Conservation (phyloP, 768 basidiomycete genomes). For the Kwoniella botswanensis region DNA sequence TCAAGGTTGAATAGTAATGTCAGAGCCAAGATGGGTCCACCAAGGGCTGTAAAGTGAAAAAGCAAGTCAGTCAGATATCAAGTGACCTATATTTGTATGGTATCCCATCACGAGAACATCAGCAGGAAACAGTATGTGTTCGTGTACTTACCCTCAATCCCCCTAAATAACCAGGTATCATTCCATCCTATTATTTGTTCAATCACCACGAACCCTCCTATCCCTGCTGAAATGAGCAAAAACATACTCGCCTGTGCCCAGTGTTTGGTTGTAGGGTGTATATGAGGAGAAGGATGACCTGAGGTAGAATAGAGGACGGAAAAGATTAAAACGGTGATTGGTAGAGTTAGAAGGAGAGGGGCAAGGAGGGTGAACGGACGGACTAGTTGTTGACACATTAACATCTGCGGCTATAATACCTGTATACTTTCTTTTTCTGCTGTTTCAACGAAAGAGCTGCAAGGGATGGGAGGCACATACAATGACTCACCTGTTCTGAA, state of each 20-base stretch:
- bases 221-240: neutral
- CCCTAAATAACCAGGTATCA: slow-evolving; percentile 5
- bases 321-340: slow-evolving; percentile 1
- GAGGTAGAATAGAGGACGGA: slow-evolving; percentile 14
- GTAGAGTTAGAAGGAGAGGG: slow-evolving; percentile 3
- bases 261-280: neutral
- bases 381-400: neutral
- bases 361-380: slow-evolving; percentile 9
- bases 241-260: slow-evolving; percentile 10
- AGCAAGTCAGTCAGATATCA: neutral
- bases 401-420: neutral
- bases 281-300: slow-evolving; percentile 18
- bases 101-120: no score
- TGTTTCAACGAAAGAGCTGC: no score
- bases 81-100: no score
- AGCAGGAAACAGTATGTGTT: no score
- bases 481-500: slow-evolving; percentile 11
- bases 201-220: neutral
- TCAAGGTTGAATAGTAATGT: neutral
- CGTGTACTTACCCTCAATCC: neutral
- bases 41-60: neutral
- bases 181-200: slow-evolving; percentile 9
- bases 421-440: no score
- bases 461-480: no score
- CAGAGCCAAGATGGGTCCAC: neutral